Base-by-base conservation (phyloP, 805 yeast genomes). In the Kuraishia cidri region DNA sequence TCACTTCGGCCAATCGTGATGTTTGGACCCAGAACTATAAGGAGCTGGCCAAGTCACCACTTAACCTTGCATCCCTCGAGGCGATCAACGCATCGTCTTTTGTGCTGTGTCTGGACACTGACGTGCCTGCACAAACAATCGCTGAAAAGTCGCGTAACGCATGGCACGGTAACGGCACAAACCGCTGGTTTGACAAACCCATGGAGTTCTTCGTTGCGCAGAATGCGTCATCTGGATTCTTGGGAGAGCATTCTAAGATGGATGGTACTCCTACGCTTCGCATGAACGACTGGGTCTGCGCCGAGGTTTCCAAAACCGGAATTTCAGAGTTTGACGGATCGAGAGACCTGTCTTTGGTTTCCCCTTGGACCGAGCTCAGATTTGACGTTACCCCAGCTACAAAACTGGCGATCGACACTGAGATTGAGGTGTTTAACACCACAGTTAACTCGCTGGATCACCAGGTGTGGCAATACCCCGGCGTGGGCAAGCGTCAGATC, bases 201-300 rank as follows among this genome's bases (percentile, higher is more conserved):
- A 63, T 83, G 38, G 92, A 90, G 64, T 78, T 85, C 54, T 71
- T 87, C 45, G 75, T 90, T 34, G 64, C 82, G 38, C 78, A 74
- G 40, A 87, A 86, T 56, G 95, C 92, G 38, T 68, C 76, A 41
- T 84, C 96, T 6, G 97, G 97, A 1, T 90, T 88, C 63, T 60
- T 87, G 51, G 97, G 95, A 40, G 98, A 90, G 64, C 98, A 90
- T 64, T 86, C 97, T 15, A 82, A 75, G 65, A 90, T 90, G 97
- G 98, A 90, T 58, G 98, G 97, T 40, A 85, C 96, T 7, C 95
- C 97, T 51, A 90, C 95, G 20, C 75, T 85, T 48, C 77, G 86
- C 42, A 62, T 90, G 62, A 90, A 90, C 56, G 86, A 86, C 58
- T 77, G 66, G 49, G 66, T 90, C 25, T 66, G 76, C 41, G 66